phyloP scores from a whole-genome alignment of 768 basidiomycete species.

The Tulasnella sp. region DNA sequence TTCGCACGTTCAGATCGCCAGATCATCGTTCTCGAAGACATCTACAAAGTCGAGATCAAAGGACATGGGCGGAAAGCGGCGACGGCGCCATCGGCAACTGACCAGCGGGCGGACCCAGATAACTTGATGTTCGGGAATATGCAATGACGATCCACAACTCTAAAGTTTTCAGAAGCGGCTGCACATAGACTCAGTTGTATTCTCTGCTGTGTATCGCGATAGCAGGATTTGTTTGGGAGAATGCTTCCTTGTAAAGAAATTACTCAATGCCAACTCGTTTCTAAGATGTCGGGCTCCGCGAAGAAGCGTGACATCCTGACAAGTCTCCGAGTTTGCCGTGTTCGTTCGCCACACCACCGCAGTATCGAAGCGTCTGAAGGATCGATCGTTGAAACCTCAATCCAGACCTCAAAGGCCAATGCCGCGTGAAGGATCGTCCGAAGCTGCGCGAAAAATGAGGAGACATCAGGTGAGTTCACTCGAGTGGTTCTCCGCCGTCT shows the following conservation, averaged over 20 bases:
- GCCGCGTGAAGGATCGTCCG: neutral
- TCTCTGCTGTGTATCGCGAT: neutral
- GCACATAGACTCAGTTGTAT: too few relatives aligned
- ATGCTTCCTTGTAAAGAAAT: too few relatives aligned
- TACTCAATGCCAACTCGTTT: neutral
- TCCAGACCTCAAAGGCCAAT: neutral
- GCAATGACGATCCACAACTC: neutral
- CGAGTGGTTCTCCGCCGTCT: neutral
- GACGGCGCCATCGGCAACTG: neutral
- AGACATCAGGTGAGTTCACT: neutral
- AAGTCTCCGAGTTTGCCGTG: neutral
- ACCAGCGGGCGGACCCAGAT: neutral
- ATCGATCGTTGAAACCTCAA: neutral
- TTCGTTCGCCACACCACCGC: neutral
- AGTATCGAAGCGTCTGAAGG: neutral
- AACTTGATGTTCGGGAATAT: conserved; percentile 7
- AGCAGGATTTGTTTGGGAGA: too few relatives aligned
- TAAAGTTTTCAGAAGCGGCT: too few relatives aligned
- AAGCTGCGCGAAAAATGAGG: neutral
- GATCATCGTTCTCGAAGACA: neutral
- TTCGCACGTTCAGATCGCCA: neutral
- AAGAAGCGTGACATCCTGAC: neutral
- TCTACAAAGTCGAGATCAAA: conserved; percentile 10
- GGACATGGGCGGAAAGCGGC: neutral
- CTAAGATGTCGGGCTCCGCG: neutral